phyloP scores from a whole-genome alignment of 208 protist genomes.

The Balamuthia mandrillaris region DNA sequence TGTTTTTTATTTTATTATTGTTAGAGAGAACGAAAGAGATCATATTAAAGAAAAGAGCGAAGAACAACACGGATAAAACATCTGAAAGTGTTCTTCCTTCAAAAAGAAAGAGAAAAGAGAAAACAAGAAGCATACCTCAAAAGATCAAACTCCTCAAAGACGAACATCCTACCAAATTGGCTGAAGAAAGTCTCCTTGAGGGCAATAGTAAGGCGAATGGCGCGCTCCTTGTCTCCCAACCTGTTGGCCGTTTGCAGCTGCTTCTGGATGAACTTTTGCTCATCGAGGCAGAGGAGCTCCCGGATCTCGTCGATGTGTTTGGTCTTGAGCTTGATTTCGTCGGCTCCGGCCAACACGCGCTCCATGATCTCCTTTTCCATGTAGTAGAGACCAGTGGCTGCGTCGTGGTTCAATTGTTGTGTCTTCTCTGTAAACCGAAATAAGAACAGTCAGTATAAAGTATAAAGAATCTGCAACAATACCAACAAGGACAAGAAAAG shows the following conservation, averaged over 20 bases:
- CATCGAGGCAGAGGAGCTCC: not conserved
- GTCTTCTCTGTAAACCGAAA: no score
- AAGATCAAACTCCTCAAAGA: not conserved
- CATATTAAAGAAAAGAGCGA: no score
- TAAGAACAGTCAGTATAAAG: not conserved
- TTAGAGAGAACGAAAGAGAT: no score
- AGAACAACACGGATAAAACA: no score
- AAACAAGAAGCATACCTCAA: no score
- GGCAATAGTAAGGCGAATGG: not conserved
- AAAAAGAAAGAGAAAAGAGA: no score
- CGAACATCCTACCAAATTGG: not conserved
- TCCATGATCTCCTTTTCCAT: not conserved
- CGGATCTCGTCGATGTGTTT: not conserved
- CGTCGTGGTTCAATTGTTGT: no score
- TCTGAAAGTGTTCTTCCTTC: no score
- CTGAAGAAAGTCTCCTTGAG: constrained; percentile 29
- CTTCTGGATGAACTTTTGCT: not conserved
- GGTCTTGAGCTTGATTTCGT: not conserved
- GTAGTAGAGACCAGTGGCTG: not conserved
- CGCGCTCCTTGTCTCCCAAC: not conserved
- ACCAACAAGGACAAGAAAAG: not conserved
- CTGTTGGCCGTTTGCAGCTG: constrained; percentile 6
- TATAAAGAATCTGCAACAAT: not conserved
- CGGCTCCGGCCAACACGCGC: not conserved
- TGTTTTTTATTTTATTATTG: not conserved